Base-by-base conservation (phyloP, 371 early-diverging fungal species). In the Dinochytrium kinnereticum region DNA sequence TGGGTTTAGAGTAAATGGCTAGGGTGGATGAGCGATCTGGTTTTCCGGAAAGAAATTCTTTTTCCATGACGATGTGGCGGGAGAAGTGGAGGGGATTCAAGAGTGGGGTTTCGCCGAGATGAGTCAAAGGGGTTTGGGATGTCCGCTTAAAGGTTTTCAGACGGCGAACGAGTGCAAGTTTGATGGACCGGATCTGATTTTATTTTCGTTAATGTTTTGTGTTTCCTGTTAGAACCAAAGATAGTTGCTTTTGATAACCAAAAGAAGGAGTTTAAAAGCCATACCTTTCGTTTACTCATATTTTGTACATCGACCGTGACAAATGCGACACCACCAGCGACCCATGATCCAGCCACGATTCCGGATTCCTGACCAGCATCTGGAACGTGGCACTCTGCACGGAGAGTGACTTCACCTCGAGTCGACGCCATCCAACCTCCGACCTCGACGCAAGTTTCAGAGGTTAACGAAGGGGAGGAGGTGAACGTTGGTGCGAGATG, bases 281-380 rank as follows among this genome's bases (percentile, higher is more conserved):
- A n/a, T 19, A 84, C 84, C 70, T 67, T 79, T 51, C 76, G 40
- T 24, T 59, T 26, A 10, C 73, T 74, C 3, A 67, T 72, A 69
- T 85, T 85, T 24, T 64, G 30, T 40, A 85, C 66, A 30, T 79
- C 80, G 38, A 85, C 69, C 17, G 72, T 71, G 21, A 85, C 80
- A 72, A 77, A 76, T 1, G 80, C 83, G 1, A 78, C 37, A 15
- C 73, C 65, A 17, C 85, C 85, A 39, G 81, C 69, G 15, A 33
- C 64, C 39, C 66, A 49, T 3, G 53, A 31, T 1, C 51, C 73
- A 13, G 39, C 67, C 15, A 37, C 40, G 37, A 15, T 37, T 30
- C 69, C 53, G 53, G n/a, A 36, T 26, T 72, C 72, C 51, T 59
- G 44, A 15, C 39, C 74, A 7, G 38, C 67, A 26, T 76, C 66